phyloP scores from a whole-genome alignment of 1,284 basidiomycete species.

The Lignosus rhinocerotis region DNA sequence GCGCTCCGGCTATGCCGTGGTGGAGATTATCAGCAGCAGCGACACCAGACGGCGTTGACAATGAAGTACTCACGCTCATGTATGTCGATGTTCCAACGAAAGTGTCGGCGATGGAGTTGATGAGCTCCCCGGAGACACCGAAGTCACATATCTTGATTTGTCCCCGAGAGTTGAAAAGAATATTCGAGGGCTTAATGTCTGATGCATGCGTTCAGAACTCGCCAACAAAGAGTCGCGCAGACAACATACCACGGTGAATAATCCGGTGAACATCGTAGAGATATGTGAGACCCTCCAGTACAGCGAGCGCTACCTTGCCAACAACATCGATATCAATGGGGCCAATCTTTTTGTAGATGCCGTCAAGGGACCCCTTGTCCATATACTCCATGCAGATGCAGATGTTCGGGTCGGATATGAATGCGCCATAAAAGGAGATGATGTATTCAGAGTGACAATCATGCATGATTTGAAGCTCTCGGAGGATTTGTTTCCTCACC shows the following conservation, averaged over 20 bases:
- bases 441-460: conserved; percentile 94
- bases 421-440: conserved; percentile 96
- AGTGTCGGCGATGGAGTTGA: conserved; percentile 98
- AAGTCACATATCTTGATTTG: conserved; percentile 99
- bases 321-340: conserved; percentile 90
- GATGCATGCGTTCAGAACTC: not conserved
- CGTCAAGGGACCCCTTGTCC: conserved; percentile 90
- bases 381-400: conserved; percentile 99
- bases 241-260: conserved; percentile 85
- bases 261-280: conserved; percentile 99
- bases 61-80: conserved; percentile 91
- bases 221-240: not conserved
- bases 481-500: conserved; percentile 96
- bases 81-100: conserved; percentile 99
- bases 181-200: conserved; percentile 99
- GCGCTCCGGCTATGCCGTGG: conserved; percentile 79
- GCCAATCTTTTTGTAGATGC: conserved; percentile 93
- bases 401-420: conserved; percentile 94
- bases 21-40: conserved; percentile 12
- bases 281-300: conserved; percentile 94
- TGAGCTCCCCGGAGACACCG: conserved; percentile 96
- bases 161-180: conserved; percentile 90
- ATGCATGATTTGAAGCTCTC: conserved; percentile 98
- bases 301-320: conserved; percentile 87
- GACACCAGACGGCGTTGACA: not conserved